A percentile compares a stretch with the other conserved stretches of the same genome.
Conservation (phyloP, 169 alveolate genomes). For the Eimeria sp. region DNA sequence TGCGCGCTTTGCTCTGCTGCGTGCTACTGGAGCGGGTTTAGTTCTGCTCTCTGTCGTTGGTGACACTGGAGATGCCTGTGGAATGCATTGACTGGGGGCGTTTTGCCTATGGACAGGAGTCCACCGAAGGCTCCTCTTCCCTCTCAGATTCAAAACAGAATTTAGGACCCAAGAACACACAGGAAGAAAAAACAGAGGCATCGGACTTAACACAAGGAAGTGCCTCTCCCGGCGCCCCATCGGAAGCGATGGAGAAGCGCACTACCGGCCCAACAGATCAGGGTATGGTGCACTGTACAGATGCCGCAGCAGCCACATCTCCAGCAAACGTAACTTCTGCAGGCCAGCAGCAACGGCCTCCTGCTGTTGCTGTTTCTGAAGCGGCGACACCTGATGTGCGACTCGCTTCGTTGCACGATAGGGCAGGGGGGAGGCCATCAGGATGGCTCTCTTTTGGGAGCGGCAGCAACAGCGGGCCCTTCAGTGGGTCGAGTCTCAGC, state of each 20-base stretch:
- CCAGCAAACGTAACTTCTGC: not conserved
- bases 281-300: not conserved
- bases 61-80: conserved; percentile 20
- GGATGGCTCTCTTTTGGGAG: conserved; percentile 48
- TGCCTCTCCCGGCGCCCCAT: not conserved
- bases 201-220: not conserved
- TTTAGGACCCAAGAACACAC: not conserved
- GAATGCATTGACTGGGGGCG: conserved; percentile 64
- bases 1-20: not conserved
- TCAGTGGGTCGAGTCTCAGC: conserved; percentile 43
- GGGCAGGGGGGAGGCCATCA: conserved; percentile 8
- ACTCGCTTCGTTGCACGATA: conserved; percentile 28
- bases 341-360: not conserved
- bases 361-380: not conserved
- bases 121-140: conserved; percentile 25
- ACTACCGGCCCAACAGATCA: not conserved
- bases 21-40: not conserved
- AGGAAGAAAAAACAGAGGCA: not conserved
- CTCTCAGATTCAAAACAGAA: not conserved
- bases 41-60: not conserved
- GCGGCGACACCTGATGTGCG: conserved; percentile 20
- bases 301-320: not conserved
- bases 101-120: conserved; percentile 30
- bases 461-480: conserved; percentile 44
- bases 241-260: not conserved